Evolutionary conservation across 768 basidiomycete genomes (phyloP), one percentile per base, ranked within the genome.

Genomic region (Ramaria sp.): DNA sequence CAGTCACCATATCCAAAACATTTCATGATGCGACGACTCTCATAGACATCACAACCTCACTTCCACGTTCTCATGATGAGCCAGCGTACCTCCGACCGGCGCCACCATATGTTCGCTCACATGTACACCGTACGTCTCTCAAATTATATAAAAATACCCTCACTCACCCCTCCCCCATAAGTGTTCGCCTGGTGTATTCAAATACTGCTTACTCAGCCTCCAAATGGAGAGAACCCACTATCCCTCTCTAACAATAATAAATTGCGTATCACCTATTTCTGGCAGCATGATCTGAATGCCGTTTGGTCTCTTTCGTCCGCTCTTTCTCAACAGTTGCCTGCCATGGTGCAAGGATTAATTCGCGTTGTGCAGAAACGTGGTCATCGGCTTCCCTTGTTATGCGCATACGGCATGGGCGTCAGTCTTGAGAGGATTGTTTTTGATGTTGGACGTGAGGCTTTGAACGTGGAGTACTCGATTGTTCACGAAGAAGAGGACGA

Each of bases 141-240:
- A 34, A 25, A 22, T 24, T 49, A 5, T 59, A 30, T 57, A 47
- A 48, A 52, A 52, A 13, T 55, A 18, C 44, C 34, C 37, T 53
- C n/a, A 34, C 47, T 43, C 47, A 30, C 56, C 30, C 57, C 57
- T 20, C 36, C n/a, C n/a, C n/a, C 30, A 38, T 41, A 62, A 83
- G 85, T 97, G 48, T 86, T 91, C 60, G 88, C 91, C 25, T 96
- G 92, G 91, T 94, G 88, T 64, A 82, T 96, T n/a, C 92, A 95
- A 68, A 63, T 81, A 16, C 69, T 70, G 50, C 63, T 69, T 36
- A 69, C 73, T 55, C 66, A 69, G 3, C 71, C 64, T 52, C 62
- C 67, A 5, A 22, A 30, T 59, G 42, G 18, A 56, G 7, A 60
- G 51, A 38, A 59, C 22, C 2, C 12, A 61, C 30, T 52, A 22